Percentiles rank a stretch among this genome's conserved stretches.
Evolutionary conservation across 352 stramenopile species (phyloP).

Genomic region (Aphanomyces astaci): DNA sequence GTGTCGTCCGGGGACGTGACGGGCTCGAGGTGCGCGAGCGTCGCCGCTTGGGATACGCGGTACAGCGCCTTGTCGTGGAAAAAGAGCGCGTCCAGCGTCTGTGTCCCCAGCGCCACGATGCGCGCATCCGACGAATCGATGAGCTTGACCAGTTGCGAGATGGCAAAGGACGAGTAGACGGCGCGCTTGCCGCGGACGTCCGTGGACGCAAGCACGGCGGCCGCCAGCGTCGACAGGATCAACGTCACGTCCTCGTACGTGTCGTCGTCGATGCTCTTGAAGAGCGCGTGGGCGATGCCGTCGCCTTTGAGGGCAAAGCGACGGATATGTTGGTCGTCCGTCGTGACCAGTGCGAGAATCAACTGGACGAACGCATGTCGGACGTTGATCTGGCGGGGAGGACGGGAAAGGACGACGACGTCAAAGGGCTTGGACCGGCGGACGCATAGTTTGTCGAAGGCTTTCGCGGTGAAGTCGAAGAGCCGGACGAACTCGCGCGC

Average conservation of each 20-base stretch:
- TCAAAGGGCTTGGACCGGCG: constrained; percentile 51
- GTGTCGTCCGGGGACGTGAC: not conserved
- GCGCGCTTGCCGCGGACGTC: constrained; percentile 49
- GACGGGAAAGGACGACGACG: not conserved
- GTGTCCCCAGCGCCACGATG: constrained; percentile 33
- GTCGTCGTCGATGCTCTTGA: constrained; percentile 73
- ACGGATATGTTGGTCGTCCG: constrained; percentile 64
- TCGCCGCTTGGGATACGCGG: constrained; percentile 29
- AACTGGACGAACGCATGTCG: constrained; percentile 55
- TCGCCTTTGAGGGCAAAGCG: constrained; percentile 73
- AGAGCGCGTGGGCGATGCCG: constrained; percentile 51
- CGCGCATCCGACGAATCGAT: constrained; percentile 46
- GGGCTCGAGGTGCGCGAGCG: not conserved
- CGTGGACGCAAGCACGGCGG: constrained; percentile 52
- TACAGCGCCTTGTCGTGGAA: constrained; percentile 54
- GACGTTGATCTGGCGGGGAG: constrained; percentile 36
- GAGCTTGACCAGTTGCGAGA: constrained; percentile 65
- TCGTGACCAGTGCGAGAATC: constrained; percentile 50
- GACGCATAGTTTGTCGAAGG: constrained; percentile 50
- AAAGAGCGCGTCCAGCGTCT: constrained; percentile 49
- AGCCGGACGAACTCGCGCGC: constrained; percentile 67
- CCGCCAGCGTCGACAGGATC: constrained; percentile 38
- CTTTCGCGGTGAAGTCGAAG: constrained; percentile 64
- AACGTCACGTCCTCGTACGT: constrained; percentile 40
- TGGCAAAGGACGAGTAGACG: constrained; percentile 50